Base-by-base conservation (phyloP, 2,329 filamentous ascomycete species). In the Clonostachys chloroleuca region DNA sequence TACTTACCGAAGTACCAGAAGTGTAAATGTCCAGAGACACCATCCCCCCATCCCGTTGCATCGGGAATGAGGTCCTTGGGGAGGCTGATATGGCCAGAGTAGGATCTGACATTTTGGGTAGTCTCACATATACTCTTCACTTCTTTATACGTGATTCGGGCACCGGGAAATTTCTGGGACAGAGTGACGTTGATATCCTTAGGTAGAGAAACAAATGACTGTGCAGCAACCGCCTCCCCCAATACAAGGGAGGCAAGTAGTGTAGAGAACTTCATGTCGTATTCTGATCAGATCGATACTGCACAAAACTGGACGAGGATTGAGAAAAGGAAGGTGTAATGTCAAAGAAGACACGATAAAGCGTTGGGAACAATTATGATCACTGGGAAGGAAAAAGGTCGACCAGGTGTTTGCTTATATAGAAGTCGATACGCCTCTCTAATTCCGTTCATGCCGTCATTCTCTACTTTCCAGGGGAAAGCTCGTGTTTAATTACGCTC, bases 1-100 rank as follows among this genome's bases (percentile, higher is more conserved):
- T 3, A 43, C 52, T 30, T 47, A 59, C 56, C 51, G 37, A 74
- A 65, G 47, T 68, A 72, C 70, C 68, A 74, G 57, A 73, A 73
- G 52, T 72, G 73, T 8, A 72, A 51, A 46, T 69, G 47, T 0
- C 49, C 56, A 16, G 45, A 40, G 20, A 50, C 35, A 3, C 49
- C 41, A 10, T 56, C 47, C 13, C 51, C 42, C 52, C 52, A 54
- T 10, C 44, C 46, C 40, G 34, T 18, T 3, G 51, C 52, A 14
- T 57, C 61, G 5, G 72, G 63, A 5, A 61, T 51, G 5, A 57
- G 43, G 18, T 49, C 18, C 33, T 49, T 54, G 2, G 57, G 56
- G 2, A 59, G 43, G 2, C 49, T 52, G 7, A 59, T 48, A 24
- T 58, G 58, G 7, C 57, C 57, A 12, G 51, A 53, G 37, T 57